Evolutionary conservation across 192 early-diverging fungal genomes (phyloP).

Genomic region (Jimgerdemannia flammicorona): DNA sequence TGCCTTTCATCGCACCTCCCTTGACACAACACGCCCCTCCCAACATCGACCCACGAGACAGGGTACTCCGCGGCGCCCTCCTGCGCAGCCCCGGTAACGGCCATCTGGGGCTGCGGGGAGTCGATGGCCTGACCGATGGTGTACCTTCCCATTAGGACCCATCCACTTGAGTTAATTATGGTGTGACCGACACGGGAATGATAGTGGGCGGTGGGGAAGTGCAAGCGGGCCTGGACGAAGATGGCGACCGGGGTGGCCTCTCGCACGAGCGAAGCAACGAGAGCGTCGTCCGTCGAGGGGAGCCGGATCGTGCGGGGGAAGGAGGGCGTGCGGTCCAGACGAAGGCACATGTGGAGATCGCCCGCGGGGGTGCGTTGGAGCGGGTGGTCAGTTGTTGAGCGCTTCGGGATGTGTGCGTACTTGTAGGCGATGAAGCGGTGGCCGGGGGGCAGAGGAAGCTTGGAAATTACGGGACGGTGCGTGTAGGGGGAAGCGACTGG

Average conservation of each 20-base stretch:
- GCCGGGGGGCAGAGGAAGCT: background rate
- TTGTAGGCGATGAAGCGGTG: background rate
- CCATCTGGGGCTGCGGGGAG: no score
- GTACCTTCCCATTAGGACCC: background rate
- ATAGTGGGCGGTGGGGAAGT: background rate
- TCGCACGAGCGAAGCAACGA: background rate
- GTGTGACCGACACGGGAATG: background rate
- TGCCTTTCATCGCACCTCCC: background rate
- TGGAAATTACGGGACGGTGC: background rate
- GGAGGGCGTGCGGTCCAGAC: background rate
- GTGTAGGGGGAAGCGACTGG: background rate
- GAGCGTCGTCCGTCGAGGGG: background rate
- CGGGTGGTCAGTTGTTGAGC: background rate
- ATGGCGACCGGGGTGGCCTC: background rate
- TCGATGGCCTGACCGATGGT: background rate
- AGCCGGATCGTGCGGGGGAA: background rate
- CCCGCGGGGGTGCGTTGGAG: background rate
- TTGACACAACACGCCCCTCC: background rate
- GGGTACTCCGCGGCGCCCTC: background rate
- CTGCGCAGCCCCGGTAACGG: background rate
- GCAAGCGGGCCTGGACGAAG: background rate
- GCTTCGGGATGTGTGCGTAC: background rate
- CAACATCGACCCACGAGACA: background rate
- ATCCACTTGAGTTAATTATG: background rate
- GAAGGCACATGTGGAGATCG: background rate